Percentiles rank a stretch among this genome's conserved stretches.
Evolutionary conservation across 345 rosid species (phyloP).

Genomic region (Sonneratia alba): DNA sequence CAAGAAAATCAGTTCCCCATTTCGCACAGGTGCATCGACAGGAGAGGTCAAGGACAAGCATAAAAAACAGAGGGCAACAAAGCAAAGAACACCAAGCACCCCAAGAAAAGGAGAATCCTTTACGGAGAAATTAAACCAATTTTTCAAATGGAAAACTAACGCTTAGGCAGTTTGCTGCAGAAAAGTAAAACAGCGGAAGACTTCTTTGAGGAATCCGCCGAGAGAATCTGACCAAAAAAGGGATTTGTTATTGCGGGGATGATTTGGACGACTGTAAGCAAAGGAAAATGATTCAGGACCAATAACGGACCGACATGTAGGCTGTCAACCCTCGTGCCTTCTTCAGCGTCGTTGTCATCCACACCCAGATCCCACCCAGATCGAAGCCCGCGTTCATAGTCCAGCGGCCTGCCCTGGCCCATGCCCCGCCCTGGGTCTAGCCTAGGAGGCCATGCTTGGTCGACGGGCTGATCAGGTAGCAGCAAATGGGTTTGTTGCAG

Average conservation of each 20-base stretch:
- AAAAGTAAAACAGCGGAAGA: constrained; percentile 5
- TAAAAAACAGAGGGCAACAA: too few species aligned
- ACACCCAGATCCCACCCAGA: too few species aligned
- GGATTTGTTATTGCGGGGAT: constrained; percentile 30
- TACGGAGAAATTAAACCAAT: background rate
- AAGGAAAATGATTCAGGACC: too few species aligned
- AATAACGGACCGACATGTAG: too few species aligned
- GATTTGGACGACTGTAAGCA: background rate
- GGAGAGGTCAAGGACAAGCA: too few species aligned
- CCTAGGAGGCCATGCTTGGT: too few species aligned
- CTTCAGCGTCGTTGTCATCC: too few species aligned
- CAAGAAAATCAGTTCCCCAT: background rate
- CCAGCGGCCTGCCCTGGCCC: too few species aligned
- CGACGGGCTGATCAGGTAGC: too few species aligned
- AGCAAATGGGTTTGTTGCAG: too few species aligned
- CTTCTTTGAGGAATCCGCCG: constrained; percentile 17
- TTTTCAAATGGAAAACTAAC: background rate
- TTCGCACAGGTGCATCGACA: background rate
- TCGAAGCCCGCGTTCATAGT: too few species aligned
- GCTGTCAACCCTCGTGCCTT: background rate
- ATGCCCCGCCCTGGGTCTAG: too few species aligned
- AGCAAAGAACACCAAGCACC: background rate
- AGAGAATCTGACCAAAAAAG: constrained; percentile 15
- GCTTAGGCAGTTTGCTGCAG: background rate
- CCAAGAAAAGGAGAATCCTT: background rate